phyloP scores from a whole-genome alignment of 768 basidiomycete genomes.

The Kwoniella sp. region DNA sequence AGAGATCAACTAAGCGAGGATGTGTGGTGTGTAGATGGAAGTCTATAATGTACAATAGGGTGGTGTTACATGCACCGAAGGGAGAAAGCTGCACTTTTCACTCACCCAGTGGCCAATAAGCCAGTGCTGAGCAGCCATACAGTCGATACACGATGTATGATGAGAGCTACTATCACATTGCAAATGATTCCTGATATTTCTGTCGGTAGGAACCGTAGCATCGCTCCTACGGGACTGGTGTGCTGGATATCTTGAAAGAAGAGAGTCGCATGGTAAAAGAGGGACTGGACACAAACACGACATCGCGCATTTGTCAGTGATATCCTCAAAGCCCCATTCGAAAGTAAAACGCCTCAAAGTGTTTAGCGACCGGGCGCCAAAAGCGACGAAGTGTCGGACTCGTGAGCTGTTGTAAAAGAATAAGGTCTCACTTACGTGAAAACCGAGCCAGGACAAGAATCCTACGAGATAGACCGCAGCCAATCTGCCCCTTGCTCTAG shows the following conservation, averaged over 20 bases:
- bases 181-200: slow-evolving; percentile 38
- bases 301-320: too few relatives aligned
- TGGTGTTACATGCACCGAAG: neutral
- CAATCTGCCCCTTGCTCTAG: slow-evolving; percentile 45
- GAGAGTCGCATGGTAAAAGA: slow-evolving; percentile 25
- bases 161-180: slow-evolving; percentile 41
- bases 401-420: too few relatives aligned
- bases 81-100: slow-evolving; percentile 13
- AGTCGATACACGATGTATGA: slow-evolving; percentile 44
- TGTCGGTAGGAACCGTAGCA: slow-evolving; percentile 40
- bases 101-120: slow-evolving; percentile 50
- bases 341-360: slow-evolving; percentile 29
- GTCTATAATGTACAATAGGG: too few relatives aligned
- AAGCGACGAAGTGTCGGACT: slow-evolving; percentile 10
- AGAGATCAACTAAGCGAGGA: neutral
- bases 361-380: slow-evolving; percentile 31
- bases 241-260: slow-evolving; percentile 23
- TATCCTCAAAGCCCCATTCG: too few relatives aligned
- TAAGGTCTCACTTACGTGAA: slow-evolving; percentile 35
- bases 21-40: too few relatives aligned
- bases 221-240: slow-evolving; percentile 14
- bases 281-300: neutral
- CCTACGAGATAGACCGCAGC: slow-evolving; percentile 46
- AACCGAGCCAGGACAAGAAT: slow-evolving; percentile 45
- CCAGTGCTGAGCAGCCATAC: slow-evolving; percentile 49